Evolutionary conservation across 495 filamentous ascomycete species (phyloP).

Genomic region (Endocarpon pusillum): DNA sequence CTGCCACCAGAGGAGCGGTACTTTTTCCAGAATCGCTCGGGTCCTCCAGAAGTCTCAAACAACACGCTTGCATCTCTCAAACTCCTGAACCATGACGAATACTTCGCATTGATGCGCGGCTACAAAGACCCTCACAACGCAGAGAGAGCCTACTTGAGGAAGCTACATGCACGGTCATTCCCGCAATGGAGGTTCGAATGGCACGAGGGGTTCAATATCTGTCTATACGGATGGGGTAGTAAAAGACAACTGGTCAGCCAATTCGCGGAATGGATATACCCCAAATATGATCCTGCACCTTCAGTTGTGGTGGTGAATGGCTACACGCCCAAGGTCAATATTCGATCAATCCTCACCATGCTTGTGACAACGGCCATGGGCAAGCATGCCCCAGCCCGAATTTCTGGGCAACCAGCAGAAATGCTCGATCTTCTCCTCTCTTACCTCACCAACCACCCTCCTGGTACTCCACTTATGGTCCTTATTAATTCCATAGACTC

Average conservation of each 20-base stretch:
- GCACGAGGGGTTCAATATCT: constrained; percentile 73
- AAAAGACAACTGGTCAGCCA: constrained; percentile 60
- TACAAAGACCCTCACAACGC: constrained; percentile 53
- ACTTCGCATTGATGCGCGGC: constrained; percentile 52
- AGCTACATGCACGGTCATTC: constrained; percentile 65
- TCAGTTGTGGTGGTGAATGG: constrained; percentile 80
- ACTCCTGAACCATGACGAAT: constrained; percentile 78
- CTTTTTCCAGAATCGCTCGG: constrained; percentile 80
- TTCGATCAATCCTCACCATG: constrained; percentile 63
- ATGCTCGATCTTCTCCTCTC: constrained; percentile 45
- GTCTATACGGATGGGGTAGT: constrained; percentile 82
- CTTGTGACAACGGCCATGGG: constrained; percentile 49
- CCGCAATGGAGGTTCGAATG: constrained; percentile 90
- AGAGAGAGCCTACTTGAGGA: constrained; percentile 53
- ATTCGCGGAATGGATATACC: constrained; percentile 60
- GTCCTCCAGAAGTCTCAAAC: constrained; percentile 64
- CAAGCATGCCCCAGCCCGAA: constrained; percentile 31
- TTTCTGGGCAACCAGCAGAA: constrained; percentile 45
- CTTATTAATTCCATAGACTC: constrained; percentile 80
- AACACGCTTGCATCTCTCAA: constrained; percentile 62
- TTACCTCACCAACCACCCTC: constrained; percentile 32
- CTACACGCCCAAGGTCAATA: constrained; percentile 56
- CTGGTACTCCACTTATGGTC: constrained; percentile 36
- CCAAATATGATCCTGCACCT: constrained; percentile 22
- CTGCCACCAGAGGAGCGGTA: constrained; percentile 80